Base-by-base conservation (phyloP, 108 stramenopile species). In the Cyclostephanos invisitatus region DNA sequence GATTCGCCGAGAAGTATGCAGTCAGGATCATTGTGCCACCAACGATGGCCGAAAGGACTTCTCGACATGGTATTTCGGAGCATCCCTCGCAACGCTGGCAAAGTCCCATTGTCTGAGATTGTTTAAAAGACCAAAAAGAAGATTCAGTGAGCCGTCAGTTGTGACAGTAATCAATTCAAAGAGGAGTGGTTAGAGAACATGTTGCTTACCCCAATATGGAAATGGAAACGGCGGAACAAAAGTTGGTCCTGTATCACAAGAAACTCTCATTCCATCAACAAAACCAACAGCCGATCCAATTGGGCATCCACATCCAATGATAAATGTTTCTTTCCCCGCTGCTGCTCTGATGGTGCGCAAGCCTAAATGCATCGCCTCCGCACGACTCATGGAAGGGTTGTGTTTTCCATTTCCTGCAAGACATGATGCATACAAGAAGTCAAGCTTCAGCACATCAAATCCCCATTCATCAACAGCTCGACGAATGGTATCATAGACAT, bases 1-100 rank as follows among this genome's bases (percentile, higher is more conserved):
- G 81, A 87, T 47, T 95, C 83, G 47, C 97, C 91, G 3, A 97
- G 74, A 27, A 97, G 64, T 12, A 97, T 62, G 72, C 97, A 97
- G 71, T 97, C 97, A 7, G 97, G 97, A 86, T 97, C 96, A 72
- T 97, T 97, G 62, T 91, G 89, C 96, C 96, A 96, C 90, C 89
- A 96, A 32, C 93, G 83, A 70, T 94, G 90, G 37, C 92, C 92
- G 32, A 96, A 73, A 25, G 85, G 80, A 28, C 91, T 83, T 55
- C 97, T 83, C 22, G 83, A 89, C 65, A 97, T 83, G 25, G 91
- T 89, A 66, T 96, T 96, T 25, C 97, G 91, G 54, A 96, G 84
- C 94, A 96, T 96, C 8, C 84, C 90, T 67, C 91, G 78, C 46
- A 94, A 73, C 17, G 89, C 86, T 8, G 97, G 97, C n/a, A 97